Base-by-base conservation (phyloP, 352 stramenopile species). In the Aphanomyces astaci region DNA sequence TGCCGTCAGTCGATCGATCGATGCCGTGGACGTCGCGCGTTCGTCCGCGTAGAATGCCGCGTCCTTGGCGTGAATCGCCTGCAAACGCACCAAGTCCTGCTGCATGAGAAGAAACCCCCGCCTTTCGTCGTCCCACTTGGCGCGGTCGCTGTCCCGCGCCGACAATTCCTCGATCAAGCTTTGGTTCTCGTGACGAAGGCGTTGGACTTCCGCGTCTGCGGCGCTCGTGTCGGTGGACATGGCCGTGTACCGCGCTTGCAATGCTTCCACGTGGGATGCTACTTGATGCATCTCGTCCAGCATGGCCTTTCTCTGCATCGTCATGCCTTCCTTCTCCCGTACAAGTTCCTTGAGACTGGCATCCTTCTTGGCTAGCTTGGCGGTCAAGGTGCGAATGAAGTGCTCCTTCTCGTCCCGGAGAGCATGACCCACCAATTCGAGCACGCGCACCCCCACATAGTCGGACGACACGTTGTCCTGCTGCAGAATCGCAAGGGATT, bases 281-380 rank as follows among this genome's bases (percentile, higher is more conserved):
- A 74, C 36, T 4, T 80, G 53, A 4, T 53, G 73, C 46, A 84
- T 78, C 24, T 82, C 75, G 1, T 80, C 78, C 27, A 77, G 63
- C 1, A 86, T 25, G 32, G 85, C 76, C n/a, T 82, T 64, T 46
- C 89, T 79, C 30, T 73, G 70, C 22, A 73, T 74, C 60, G 84
- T 66, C 5, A 79, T 60, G 4, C 71, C 33, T 2, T 68, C 70
- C 27, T 88, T 71, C 52, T 84, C 83, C 39, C 79, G 68, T 62
- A 89, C 72, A 7, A 72, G 56, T 39, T 87, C 79, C n/a, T 80
- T 76, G 31, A 89, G 43, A 46, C 87, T 77, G 31, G 75, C 86
- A 24, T 81, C 81, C 48, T 89, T 81, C 81, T 79, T 89, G 46
- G 82, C 84, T 36, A 87, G 75, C 64, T 90, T 81, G 48, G 88